Evolutionary conservation across 257 asterid species (phyloP).

Genomic region (Gardenia jasminoides): DNA sequence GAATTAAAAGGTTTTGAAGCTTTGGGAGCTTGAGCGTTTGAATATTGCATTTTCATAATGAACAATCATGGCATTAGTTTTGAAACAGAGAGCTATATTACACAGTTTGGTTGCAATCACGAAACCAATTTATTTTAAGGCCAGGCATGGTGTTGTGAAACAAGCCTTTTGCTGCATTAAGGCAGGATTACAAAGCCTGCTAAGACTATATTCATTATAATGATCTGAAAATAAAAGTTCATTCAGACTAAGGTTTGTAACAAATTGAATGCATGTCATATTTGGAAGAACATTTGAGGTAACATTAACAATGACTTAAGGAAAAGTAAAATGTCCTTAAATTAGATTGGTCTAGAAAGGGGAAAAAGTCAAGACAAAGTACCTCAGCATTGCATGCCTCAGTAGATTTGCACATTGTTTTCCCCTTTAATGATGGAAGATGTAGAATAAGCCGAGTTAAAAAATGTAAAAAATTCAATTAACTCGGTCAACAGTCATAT

Average conservation of each 20-base stretch:
- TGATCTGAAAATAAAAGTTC: too few species aligned
- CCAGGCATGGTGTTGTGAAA: neutral
- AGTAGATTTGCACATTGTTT: neutral
- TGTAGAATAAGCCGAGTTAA: neutral
- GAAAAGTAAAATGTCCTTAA: neutral
- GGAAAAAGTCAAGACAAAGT: neutral
- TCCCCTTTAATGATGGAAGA: neutral
- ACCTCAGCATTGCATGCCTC: neutral
- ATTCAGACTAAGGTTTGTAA: neutral
- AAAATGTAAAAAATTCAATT: neutral
- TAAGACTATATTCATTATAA: neutral
- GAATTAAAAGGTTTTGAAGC: too few species aligned
- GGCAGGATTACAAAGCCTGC: neutral
- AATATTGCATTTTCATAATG: too few species aligned
- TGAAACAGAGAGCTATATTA: neutral
- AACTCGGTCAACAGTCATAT: neutral
- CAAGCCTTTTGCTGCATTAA: neutral
- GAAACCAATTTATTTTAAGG: neutral
- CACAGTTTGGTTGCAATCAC: neutral
- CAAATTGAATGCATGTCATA: neutral
- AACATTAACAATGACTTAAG: neutral
- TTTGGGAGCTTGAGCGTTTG: neutral
- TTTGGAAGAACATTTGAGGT: neutral
- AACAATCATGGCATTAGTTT: neutral
- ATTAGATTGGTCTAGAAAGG: neutral